Evolutionary conservation across 257 asterid species (phyloP), one percentile per base, ranked within the genome.

Genomic region (Solanum corneliomulleri): DNA sequence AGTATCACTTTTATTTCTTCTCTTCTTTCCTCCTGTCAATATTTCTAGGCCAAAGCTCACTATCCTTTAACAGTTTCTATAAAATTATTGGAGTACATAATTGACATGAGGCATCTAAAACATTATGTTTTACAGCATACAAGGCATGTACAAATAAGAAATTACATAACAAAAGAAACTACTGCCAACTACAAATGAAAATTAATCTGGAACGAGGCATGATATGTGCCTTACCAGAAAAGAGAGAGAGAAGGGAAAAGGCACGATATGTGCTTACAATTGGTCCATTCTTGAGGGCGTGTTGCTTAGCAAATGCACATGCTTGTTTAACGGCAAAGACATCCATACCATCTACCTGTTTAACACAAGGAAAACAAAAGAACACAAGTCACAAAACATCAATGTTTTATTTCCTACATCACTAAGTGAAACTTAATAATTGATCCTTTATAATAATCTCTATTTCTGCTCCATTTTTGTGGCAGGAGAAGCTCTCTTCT

Each of bases 341-440:
- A 92, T 95, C 99, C 99, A 97, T 97, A 70, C 99, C 99, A 93
- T 97, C 99, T 86, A 97, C 98, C 99, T 97, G 92, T 88, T 85
- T 86, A 84, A 70, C 11, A 49, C 31, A 18, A 18, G 20, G 20
- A 52, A 25, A 77, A 14, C 35, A 49, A 81, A 29, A 18, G 6
- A 18, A 1, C 42, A 80, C 85, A 18, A 47, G 85, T 81, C 45
- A 16, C 21, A 31, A 47, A 81, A 81, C 70, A 18, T 47, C 85
- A 81, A 80, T 9, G 47, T 80, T 47, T 80, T 15, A 80, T 80
- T 47, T 80, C 68, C 66, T 27, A 80, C 42, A 58, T 58, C 66
- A 47, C 66, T 47, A 10, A 47, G 27, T 80, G 84, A 47, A 45
- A 45, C 42, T 45, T 47, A 25, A 27, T 16, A 80, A 16, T 47